phyloP scores from a whole-genome alignment of 192 early-diverging fungal genomes.

The Podila minutissima region DNA sequence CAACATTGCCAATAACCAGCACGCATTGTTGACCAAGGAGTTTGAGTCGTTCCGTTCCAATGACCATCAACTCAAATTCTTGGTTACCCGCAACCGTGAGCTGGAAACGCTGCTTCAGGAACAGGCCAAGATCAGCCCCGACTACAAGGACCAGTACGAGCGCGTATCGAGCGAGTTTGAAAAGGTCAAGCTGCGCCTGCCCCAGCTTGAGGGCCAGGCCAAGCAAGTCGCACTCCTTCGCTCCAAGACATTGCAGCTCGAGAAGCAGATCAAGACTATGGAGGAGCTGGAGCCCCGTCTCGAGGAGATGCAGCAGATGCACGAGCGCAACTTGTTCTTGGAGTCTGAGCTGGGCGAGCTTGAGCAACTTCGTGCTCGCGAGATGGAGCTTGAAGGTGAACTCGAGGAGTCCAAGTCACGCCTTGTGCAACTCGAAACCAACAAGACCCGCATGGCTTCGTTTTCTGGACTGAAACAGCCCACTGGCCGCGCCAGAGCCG shows the following conservation, averaged over 20 bases:
- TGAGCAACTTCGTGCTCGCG: constrained; percentile 43
- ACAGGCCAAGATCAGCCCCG: constrained; percentile 32
- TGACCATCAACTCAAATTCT: constrained; percentile 35
- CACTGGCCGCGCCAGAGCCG: constrained; percentile 18
- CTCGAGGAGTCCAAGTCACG: constrained; percentile 30
- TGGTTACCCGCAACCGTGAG: constrained; percentile 32
- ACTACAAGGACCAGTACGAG: constrained; percentile 43
- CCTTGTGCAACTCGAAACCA: constrained; percentile 31
- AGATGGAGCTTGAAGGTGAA: constrained; percentile 36
- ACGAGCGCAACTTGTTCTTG: constrained; percentile 45
- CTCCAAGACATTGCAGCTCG: constrained; percentile 29
- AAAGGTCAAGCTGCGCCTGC: constrained; percentile 39
- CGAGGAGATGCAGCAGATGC: constrained; percentile 26
- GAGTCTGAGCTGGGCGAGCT: constrained; percentile 39
- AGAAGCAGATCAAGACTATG: constrained; percentile 52
- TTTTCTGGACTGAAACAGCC: constrained; percentile 23
- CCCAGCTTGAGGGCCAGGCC: constrained; percentile 42
- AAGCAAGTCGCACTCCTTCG: constrained; percentile 42
- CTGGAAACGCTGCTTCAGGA: constrained; percentile 27
- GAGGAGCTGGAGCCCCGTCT: constrained; percentile 42
- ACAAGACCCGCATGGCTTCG: constrained; percentile 26
- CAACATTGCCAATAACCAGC: constrained; percentile 51
- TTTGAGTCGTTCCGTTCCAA: constrained; percentile 47
- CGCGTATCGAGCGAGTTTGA: constrained; percentile 27
- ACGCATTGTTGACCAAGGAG: constrained; percentile 34